A percentile compares a stretch with the other conserved stretches of the same genome.
Evolutionary conservation across 768 basidiomycete genomes (phyloP).

Genomic region (Rhodotorula diobovata): DNA sequence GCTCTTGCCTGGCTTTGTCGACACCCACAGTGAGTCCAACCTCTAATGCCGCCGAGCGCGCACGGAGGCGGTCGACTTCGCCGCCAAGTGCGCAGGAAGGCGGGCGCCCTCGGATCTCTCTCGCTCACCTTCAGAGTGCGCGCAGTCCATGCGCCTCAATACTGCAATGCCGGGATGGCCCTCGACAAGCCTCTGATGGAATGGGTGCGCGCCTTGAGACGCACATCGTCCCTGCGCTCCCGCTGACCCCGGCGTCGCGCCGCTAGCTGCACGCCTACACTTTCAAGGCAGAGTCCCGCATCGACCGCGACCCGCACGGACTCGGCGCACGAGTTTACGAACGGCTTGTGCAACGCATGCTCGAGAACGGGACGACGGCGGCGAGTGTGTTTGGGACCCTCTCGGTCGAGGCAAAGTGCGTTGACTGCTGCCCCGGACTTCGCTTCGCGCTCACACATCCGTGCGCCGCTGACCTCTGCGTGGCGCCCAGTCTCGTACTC

Average conservation of each 20-base stretch:
- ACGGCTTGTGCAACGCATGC: constrained; percentile 62
- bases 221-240: background rate
- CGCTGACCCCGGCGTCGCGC: constrained; percentile 41
- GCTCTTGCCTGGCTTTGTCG: constrained; percentile 36
- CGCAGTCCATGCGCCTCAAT: constrained; percentile 76
- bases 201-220: constrained; percentile 27
- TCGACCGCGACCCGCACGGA: constrained; percentile 58
- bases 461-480: background rate
- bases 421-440: no score
- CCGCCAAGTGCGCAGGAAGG: no score
- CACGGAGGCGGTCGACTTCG: no score
- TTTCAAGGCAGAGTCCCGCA: constrained; percentile 69
- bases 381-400: constrained; percentile 80
- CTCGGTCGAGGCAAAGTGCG: constrained; percentile 73
- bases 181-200: constrained; percentile 58
- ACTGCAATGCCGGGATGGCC: constrained; percentile 79
- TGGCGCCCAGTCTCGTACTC: constrained; percentile 61
- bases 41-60: no score
- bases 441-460: background rate
- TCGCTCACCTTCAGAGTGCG: background rate
- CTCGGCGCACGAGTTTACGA: constrained; percentile 67
- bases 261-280: constrained; percentile 74
- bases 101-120: background rate
- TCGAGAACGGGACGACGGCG: constrained; percentile 70
- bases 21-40: constrained; percentile 36